Percentiles rank a stretch among this genome's conserved stretches.
Conservation (phyloP, 2,329 filamentous ascomycete genomes). For the Dryadomyces sulphureus region DNA sequence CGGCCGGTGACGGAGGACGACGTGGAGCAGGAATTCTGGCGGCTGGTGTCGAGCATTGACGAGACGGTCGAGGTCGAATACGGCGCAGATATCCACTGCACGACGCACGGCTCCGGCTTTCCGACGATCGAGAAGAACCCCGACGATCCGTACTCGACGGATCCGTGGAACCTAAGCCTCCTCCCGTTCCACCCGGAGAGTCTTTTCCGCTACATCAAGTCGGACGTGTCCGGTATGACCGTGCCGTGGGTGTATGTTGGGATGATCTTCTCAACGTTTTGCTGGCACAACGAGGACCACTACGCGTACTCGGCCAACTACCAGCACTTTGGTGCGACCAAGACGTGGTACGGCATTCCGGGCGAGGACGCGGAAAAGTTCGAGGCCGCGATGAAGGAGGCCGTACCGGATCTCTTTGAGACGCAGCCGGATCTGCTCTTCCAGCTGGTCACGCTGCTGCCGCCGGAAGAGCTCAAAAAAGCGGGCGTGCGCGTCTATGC, state of each 20-base stretch:
- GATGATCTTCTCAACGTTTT: conserved; percentile 99
- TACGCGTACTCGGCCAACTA: conserved; percentile 97
- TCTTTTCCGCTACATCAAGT: conserved; percentile 92
- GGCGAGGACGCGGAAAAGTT: conserved; percentile 89
- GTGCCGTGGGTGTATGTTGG: conserved; percentile 98
- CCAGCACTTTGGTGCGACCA: conserved; percentile 94
- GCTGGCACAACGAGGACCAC: conserved; percentile 98
- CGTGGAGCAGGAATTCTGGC: conserved; percentile 93
- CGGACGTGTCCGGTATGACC: conserved; percentile 97
- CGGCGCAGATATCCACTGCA: conserved; percentile 94
- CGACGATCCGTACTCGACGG: conserved; percentile 69
- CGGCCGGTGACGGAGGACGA: conserved; percentile 84
- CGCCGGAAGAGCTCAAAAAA: conserved; percentile 82
- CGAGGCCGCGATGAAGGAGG: conserved; percentile 85
- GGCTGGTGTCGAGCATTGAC: conserved; percentile 80
- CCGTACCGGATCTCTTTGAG: conserved; percentile 91
- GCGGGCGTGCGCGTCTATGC: conserved; percentile 89
- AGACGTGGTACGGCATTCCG: conserved; percentile 98
- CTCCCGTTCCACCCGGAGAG: conserved; percentile 83
- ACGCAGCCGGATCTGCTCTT: conserved; percentile 93
- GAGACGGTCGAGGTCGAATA: conserved; percentile 98
- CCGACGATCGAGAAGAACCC: conserved; percentile 88
- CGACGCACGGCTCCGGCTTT: conserved; percentile 93
- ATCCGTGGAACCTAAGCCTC: conserved; percentile 93
- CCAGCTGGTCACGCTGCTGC: conserved; percentile 90